Evolutionary conservation across 2,329 filamentous ascomycete genomes (phyloP).

Genomic region (Alternaria sp.): DNA sequence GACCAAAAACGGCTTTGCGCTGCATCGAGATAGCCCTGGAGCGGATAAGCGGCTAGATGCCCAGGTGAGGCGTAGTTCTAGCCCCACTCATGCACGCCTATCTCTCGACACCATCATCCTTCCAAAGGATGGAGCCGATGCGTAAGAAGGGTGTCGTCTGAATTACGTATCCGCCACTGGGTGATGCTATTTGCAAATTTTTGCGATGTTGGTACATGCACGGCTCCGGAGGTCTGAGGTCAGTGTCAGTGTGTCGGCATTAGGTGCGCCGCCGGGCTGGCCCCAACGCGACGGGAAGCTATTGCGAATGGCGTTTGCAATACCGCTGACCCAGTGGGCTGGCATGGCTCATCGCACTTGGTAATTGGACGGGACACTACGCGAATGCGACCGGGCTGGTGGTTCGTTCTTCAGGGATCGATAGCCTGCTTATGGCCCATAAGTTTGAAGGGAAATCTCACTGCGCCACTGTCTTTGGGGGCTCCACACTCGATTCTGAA

Average conservation of each 20-base stretch:
- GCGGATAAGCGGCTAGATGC: background rate
- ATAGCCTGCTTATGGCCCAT: background rate
- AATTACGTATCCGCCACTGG: background rate
- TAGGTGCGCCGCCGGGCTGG: background rate
- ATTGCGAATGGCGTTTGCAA: background rate
- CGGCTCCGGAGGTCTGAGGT: background rate
- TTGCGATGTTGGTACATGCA: background rate
- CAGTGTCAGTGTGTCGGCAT: background rate
- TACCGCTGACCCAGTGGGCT: background rate
- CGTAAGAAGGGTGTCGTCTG: background rate
- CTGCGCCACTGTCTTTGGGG: background rate
- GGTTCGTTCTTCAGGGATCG: background rate
- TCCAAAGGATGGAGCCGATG: background rate
- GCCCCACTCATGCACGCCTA: background rate
- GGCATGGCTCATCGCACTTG: background rate
- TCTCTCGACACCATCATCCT: background rate
- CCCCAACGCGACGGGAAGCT: background rate
- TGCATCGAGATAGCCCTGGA: background rate
- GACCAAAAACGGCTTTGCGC: background rate
- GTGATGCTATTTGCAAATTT: background rate
- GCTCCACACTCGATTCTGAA: background rate
- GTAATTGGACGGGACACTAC: background rate
- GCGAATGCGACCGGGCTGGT: background rate
- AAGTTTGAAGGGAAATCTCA: background rate
- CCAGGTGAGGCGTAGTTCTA: background rate